These are phyloP conservation scores for Amoebophrya sp. DNA, from an alignment of 169 alveolate genomes.

Conservation along the genomic window DNA sequence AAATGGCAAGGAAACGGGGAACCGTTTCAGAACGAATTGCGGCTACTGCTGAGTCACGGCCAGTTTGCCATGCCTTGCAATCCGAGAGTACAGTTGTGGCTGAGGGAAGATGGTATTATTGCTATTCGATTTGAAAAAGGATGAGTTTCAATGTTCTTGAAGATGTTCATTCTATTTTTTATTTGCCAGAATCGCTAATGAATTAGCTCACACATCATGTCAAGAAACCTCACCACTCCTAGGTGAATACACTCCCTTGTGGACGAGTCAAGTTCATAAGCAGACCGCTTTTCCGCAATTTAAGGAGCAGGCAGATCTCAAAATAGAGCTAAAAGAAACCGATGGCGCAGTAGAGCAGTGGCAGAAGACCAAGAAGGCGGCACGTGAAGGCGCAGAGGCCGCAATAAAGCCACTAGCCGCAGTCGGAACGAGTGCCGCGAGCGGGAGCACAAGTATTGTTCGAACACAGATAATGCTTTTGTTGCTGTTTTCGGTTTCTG, in stretches of 20 bases:
- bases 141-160: too few species aligned
- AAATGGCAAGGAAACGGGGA: slow-evolving; percentile 23
- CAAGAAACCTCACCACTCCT: too few species aligned
- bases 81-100: neutral
- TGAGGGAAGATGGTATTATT: neutral
- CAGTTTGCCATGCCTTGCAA: slow-evolving; percentile 23
- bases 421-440: too few species aligned
- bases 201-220: too few species aligned
- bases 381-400: neutral
- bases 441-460: too few species aligned
- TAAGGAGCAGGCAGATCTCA: neutral
- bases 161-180: too few species aligned
- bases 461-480: too few species aligned
- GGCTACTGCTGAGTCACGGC: neutral
- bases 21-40: neutral
- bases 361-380: neutral
- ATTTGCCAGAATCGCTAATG: too few species aligned
- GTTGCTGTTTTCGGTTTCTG: too few species aligned
- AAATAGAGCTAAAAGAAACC: neutral
- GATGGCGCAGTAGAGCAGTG: neutral
- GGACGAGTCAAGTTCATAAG: neutral
- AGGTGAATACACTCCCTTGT: neutral
- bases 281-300: slow-evolving; percentile 17
- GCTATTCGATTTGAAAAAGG: too few species aligned
- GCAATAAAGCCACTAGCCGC: too few species aligned